These are phyloP conservation scores for Silene uniflora DNA, from an alignment of 148 eudicot genomes.

Conservation along the genomic window DNA sequence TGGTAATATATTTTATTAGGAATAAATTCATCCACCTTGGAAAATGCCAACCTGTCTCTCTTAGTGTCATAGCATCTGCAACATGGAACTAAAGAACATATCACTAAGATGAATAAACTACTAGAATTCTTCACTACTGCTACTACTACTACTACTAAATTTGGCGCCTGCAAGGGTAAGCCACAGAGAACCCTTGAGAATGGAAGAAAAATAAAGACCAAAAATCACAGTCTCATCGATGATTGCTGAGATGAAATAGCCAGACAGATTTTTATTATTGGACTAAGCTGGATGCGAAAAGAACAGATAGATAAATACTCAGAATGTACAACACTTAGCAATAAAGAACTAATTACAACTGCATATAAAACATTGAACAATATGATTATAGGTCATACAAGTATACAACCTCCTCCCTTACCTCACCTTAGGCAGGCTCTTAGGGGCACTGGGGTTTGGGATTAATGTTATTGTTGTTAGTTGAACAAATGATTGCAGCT, in stretches of 20 bases:
- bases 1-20: conserved; percentile 81
- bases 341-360: neutral
- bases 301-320: neutral
- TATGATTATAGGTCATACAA: too few relatives aligned
- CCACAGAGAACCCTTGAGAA: neutral
- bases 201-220: neutral
- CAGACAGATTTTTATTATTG: neutral
- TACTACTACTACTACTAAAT: too few relatives aligned
- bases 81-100: conserved; percentile 14
- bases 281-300: neutral
- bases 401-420: too few relatives aligned
- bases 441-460: too few relatives aligned
- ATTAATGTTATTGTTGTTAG: too few relatives aligned
- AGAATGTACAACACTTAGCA: neutral
- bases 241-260: neutral
- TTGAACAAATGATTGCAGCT: neutral
- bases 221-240: neutral
- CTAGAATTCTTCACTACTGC: neutral
- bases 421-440: too few relatives aligned
- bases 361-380: neutral
- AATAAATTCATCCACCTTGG: conserved; percentile 86
- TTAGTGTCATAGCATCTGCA: conserved; percentile 80
- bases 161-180: neutral
- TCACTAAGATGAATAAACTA: neutral
- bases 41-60: conserved; percentile 80